Percentiles rank a stretch among this genome's conserved stretches.
phyloP scores from a whole-genome alignment of 2,329 filamentous ascomycete genomes.

The Endocalyx cinctus region DNA sequence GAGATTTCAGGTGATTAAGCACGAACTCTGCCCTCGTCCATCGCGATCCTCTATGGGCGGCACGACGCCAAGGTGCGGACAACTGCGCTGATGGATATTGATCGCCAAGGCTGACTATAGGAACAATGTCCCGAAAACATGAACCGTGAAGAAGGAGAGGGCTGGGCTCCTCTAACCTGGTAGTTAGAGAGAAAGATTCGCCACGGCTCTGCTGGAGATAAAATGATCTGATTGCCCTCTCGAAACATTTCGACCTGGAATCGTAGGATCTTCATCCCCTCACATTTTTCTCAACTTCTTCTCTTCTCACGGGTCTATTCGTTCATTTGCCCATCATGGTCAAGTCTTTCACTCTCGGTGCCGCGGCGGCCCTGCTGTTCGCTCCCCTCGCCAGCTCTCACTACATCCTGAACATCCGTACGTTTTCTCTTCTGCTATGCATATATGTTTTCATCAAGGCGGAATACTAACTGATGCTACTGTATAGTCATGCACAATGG shows the following conservation, averaged over 20 bases:
- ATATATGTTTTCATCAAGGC: too few species aligned
- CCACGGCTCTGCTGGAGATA: conserved; percentile 7
- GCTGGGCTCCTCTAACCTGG: background rate
- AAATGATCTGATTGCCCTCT: conserved; percentile 5
- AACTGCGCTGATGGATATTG: too few species aligned
- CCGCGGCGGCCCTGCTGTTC: conserved; percentile 17
- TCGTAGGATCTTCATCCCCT: conserved; percentile 1
- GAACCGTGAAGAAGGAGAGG: background rate
- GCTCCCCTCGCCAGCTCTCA: conserved; percentile 21
- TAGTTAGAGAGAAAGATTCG: background rate
- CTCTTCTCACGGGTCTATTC: background rate
- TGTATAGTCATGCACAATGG: conserved; percentile 37
- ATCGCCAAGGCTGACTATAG: too few species aligned
- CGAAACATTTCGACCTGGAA: too few species aligned
- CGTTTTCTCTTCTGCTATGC: background rate
- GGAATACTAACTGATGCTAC: conserved; percentile 4
- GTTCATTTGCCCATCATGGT: conserved; percentile 14
- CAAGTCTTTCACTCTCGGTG: conserved; percentile 13
- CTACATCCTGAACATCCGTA: conserved; percentile 33
- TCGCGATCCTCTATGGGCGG: too few species aligned
- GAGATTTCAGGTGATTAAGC: conserved; percentile 3
- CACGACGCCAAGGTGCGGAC: too few species aligned
- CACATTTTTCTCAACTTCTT: conserved; percentile 1
- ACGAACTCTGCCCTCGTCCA: conserved; percentile 2
- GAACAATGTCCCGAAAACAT: too few species aligned